phyloP scores from a whole-genome alignment of 2,329 filamentous ascomycete genomes.

The Zymoseptoria crescenta region DNA sequence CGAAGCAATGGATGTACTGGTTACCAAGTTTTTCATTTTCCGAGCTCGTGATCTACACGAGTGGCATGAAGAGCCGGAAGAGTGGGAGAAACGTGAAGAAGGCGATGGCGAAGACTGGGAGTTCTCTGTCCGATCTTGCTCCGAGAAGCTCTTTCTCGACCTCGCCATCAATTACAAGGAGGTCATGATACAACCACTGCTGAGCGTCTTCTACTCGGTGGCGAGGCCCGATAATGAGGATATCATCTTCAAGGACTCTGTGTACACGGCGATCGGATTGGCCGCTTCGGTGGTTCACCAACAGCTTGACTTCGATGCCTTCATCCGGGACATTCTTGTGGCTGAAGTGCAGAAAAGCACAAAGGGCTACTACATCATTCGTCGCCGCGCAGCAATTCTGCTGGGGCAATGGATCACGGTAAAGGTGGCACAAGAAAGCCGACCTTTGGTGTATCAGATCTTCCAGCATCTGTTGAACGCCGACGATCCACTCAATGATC shows the following conservation, averaged over 20 bases:
- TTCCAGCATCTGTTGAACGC: constrained; percentile 78
- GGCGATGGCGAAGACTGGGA: constrained; percentile 80
- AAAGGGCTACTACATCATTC: constrained; percentile 68
- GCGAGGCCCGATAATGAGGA: constrained; percentile 58
- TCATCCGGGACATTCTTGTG: constrained; percentile 67
- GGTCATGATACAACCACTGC: constrained; percentile 67
- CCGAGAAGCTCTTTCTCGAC: constrained; percentile 89
- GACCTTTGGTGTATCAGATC: constrained; percentile 74
- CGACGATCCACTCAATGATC: constrained; percentile 71
- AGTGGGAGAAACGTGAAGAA: constrained; percentile 89
- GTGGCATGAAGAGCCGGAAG: constrained; percentile 91
- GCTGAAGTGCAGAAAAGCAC: constrained; percentile 65
- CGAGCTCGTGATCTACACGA: constrained; percentile 75
- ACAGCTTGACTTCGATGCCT: constrained; percentile 73
- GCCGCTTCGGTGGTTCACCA: constrained; percentile 68
- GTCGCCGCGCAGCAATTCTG: constrained; percentile 79
- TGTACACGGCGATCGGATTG: constrained; percentile 88
- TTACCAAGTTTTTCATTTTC: constrained; percentile 84
- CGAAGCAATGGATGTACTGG: constrained; percentile 74
- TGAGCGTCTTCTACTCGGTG: constrained; percentile 74
- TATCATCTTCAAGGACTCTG: constrained; percentile 80
- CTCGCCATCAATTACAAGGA: constrained; percentile 83
- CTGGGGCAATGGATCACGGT: constrained; percentile 85
- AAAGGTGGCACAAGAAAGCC: constrained; percentile 59
- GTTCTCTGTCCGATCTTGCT: constrained; percentile 83